These are phyloP conservation scores for Macrocystidia cucumis DNA, from an alignment of 1,284 basidiomycete species.

Conservation along the genomic window DNA sequence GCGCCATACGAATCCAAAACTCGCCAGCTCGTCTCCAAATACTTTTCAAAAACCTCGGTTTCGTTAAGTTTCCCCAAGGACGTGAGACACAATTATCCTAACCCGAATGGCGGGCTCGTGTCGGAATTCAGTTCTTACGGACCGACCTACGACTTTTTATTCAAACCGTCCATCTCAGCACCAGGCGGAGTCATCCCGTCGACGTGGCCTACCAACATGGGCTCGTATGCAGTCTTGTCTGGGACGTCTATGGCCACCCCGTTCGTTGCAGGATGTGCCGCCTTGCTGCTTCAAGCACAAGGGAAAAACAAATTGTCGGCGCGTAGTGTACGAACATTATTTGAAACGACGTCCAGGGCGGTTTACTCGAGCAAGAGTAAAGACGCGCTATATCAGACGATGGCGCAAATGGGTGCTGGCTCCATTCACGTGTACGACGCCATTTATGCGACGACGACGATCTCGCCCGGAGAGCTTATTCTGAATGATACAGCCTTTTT, in stretches of 20 bases:
- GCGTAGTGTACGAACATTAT: conserved; percentile 35
- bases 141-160: conserved; percentile 51
- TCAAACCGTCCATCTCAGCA: conserved; percentile 50
- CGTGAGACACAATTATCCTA: conserved; percentile 24
- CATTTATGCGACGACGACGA: conserved; percentile 42
- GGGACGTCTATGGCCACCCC: conserved; percentile 41
- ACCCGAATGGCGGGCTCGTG: conserved; percentile 47
- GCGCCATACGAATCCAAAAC: neutral
- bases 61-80: conserved; percentile 45
- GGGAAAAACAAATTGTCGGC: conserved; percentile 35
- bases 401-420: conserved; percentile 61
- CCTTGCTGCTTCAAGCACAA: conserved; percentile 51
- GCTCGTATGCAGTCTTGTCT: conserved; percentile 37
- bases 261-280: conserved; percentile 58
- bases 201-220: conserved; percentile 38
- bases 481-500: conserved; percentile 69
- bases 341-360: conserved; percentile 51
- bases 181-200: conserved; percentile 59
- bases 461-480: conserved; percentile 53
- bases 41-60: conserved; percentile 24
- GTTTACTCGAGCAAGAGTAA: conserved; percentile 41
- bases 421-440: conserved; percentile 60
- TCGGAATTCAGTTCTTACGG: conserved; percentile 47
- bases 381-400: conserved; percentile 46
- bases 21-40: conserved; percentile 29